A percentile compares a stretch with the other conserved stretches of the same genome.
These are phyloP conservation scores for Phtheirospermum japonicum DNA, from an alignment of 257 asterid species.

Conservation along the genomic window DNA sequence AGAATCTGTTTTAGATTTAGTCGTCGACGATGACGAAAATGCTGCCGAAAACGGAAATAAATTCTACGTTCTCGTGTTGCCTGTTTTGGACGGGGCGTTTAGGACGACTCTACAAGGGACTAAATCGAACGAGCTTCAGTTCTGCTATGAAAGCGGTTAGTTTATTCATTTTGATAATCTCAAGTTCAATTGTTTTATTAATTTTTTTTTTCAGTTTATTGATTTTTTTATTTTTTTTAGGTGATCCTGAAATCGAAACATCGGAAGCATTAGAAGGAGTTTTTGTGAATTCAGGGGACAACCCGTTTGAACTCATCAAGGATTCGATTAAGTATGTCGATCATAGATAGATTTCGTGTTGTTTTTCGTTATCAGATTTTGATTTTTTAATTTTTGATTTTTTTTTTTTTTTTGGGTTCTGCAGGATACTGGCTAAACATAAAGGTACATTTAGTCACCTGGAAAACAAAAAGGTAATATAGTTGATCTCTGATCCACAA, in stretches of 20 bases:
- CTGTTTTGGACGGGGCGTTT: constrained; percentile 51
- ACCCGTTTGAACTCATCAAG: constrained; percentile 55
- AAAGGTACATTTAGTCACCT: constrained; percentile 42
- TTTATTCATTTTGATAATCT: not conserved
- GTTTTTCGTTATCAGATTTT: not conserved
- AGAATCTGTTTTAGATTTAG: constrained; percentile 15
- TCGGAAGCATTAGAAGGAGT: constrained; percentile 41
- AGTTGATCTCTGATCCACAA: too few relatives aligned
- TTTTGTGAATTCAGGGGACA: constrained; percentile 48
- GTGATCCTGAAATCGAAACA: constrained; percentile 43
- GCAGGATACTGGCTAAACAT: constrained; percentile 36
- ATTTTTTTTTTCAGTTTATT: not conserved
- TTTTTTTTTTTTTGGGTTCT: not conserved
- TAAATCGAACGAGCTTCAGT: constrained; percentile 40
- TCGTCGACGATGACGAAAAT: constrained; percentile 1
- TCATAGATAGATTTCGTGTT: not conserved
- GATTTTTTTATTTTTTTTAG: constrained; percentile 30
- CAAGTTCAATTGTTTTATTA: not conserved
- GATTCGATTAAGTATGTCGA: constrained; percentile 51
- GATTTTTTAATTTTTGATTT: not conserved
- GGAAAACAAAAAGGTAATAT: constrained; percentile 37
- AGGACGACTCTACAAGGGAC: constrained; percentile 52
- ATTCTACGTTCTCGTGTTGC: constrained; percentile 48
- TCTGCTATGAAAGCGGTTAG: constrained; percentile 58
- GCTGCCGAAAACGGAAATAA: constrained; percentile 25